A percentile compares a stretch with the other conserved stretches of the same genome.
Conservation (phyloP, 2,329 filamentous ascomycete species). For the Xylariaceae sp. region DNA sequence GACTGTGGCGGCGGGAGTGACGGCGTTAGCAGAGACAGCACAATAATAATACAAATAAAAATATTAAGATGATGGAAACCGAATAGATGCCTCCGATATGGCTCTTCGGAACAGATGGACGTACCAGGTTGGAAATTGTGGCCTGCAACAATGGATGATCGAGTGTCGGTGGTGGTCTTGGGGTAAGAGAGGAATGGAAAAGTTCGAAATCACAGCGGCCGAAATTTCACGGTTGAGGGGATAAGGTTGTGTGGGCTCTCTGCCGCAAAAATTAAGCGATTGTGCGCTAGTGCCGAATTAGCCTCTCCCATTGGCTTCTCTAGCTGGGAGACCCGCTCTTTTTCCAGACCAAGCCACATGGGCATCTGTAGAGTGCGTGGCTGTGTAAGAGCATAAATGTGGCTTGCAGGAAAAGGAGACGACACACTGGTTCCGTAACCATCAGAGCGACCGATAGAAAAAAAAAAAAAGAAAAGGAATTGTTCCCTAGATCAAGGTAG, state of each 20-base stretch:
- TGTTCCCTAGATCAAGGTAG: neutral
- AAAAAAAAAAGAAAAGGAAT: neutral
- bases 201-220: conserved; percentile 22
- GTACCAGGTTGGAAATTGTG: conserved; percentile 34
- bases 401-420: neutral
- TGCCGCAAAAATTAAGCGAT: conserved; percentile 30
- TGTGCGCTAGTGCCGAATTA: conserved; percentile 15
- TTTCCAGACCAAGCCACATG: conserved; percentile 5
- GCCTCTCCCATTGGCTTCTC: neutral
- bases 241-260: conserved; percentile 25
- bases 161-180: conserved; percentile 30
- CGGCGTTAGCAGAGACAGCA: conserved; percentile 22
- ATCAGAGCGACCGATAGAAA: too few relatives aligned
- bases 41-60: neutral
- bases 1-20: conserved; percentile 35
- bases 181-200: conserved; percentile 26
- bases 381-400: neutral
- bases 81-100: neutral
- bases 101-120: conserved; percentile 11
- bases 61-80: neutral
- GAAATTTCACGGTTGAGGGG: conserved; percentile 27
- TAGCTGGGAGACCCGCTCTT: conserved; percentile 4
- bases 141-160: conserved; percentile 35
- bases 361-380: neutral
- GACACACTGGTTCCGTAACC: neutral